Evolutionary conservation across 73 alveolate genomes (phyloP).

Genomic region (Paramecium sexaurelia): DNA sequence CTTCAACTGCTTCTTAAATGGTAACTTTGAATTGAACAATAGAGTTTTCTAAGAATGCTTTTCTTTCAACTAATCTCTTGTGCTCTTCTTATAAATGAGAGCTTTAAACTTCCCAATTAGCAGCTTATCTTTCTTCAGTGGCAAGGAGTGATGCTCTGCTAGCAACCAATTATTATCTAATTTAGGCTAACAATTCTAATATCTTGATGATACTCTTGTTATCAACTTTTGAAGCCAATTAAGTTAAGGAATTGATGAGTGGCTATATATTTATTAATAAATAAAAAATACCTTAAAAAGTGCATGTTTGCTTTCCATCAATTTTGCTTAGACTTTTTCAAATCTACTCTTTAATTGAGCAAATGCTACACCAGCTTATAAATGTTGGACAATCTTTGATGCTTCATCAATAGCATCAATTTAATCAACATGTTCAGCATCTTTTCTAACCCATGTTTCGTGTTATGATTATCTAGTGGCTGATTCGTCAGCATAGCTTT

Average conservation of each 20-base stretch:
- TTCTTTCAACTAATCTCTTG: constrained; percentile 59
- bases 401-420: constrained; percentile 60
- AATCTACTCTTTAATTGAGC: constrained; percentile 60
- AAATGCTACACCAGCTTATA: constrained; percentile 57
- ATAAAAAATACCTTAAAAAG: constrained; percentile 28
- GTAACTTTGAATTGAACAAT: constrained; percentile 57
- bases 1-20: constrained; percentile 62
- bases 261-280: neutral
- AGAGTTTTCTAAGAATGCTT: constrained; percentile 51
- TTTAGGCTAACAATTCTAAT: constrained; percentile 41
- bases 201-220: constrained; percentile 49
- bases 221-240: constrained; percentile 59
- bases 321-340: constrained; percentile 47
- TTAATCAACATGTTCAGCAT: constrained; percentile 54
- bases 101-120: constrained; percentile 8
- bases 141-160: constrained; percentile 53
- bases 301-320: constrained; percentile 37
- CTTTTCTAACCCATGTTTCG: constrained; percentile 51
- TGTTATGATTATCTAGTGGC: neutral
- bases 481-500: constrained; percentile 14
- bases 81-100: constrained; percentile 43
- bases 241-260: constrained; percentile 42
- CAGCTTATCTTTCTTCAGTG: constrained; percentile 47
- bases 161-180: constrained; percentile 56
- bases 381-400: constrained; percentile 36